These are phyloP conservation scores for Ustilago hordei DNA, from an alignment of 1,284 basidiomycete species.

Conservation along the genomic window DNA sequence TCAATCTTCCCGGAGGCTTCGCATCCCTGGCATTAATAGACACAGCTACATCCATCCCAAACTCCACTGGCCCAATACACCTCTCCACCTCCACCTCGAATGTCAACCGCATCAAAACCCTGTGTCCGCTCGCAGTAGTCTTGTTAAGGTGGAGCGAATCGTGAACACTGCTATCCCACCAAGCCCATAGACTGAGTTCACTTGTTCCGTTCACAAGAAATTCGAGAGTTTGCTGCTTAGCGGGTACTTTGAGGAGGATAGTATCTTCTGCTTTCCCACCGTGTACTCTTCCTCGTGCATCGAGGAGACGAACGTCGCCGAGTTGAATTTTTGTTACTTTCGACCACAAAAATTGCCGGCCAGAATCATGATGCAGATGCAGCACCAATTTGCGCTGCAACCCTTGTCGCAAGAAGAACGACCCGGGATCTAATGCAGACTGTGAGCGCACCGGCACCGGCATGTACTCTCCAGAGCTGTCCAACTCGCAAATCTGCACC, in stretches of 20 bases:
- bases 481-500: conserved; percentile 87
- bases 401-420: conserved; percentile 90
- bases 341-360: conserved; percentile 86
- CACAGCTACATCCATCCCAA: conserved; percentile 87
- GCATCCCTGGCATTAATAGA: conserved; percentile 88
- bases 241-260: conserved; percentile 48
- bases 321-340: conserved; percentile 81
- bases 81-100: conserved; percentile 85
- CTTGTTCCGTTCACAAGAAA: conserved; percentile 59
- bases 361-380: conserved; percentile 85
- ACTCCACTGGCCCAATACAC: conserved; percentile 84
- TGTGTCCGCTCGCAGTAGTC: conserved; percentile 81
- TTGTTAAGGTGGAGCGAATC: conserved; percentile 87
- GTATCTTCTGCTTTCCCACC: conserved; percentile 74
- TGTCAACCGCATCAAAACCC: conserved; percentile 81
- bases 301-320: conserved; percentile 85
- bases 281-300: conserved; percentile 83
- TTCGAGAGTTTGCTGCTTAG: conserved; percentile 55
- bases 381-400: conserved; percentile 86
- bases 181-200: conserved; percentile 61
- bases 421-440: conserved; percentile 83
- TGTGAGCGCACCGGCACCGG: conserved; percentile 85
- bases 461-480: conserved; percentile 83
- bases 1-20: conserved; percentile 82
- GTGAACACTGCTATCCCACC: conserved; percentile 96